Conservation (phyloP, 129 eudicot species). For the Logfia minima region DNA sequence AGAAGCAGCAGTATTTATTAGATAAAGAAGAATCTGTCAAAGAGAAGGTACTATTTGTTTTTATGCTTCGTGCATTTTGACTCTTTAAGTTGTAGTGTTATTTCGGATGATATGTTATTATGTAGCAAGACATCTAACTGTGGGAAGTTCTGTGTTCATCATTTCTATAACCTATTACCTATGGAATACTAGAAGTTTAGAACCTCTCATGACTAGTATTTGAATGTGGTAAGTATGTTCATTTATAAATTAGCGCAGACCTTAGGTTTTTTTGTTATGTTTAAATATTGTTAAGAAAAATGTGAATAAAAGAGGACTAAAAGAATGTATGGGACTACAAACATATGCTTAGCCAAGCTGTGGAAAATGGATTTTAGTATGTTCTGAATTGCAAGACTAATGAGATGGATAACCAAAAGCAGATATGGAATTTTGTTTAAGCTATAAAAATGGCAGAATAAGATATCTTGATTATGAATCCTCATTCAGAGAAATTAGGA, state of each 20-base stretch:
- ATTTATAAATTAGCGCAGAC: background rate
- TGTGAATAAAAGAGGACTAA: background rate
- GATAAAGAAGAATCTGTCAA: slow-evolving; percentile 41
- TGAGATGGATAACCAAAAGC: background rate
- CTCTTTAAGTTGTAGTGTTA: background rate
- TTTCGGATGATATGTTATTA: background rate
- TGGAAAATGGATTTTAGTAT: background rate
- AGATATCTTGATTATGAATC: background rate
- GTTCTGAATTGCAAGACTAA: background rate
- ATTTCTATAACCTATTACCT: background rate
- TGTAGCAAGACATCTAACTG: background rate
- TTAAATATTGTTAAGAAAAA: background rate
- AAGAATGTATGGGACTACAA: background rate
- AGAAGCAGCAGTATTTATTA: slow-evolving; percentile 34
- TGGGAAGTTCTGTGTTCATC: background rate
- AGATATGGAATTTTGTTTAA: background rate
- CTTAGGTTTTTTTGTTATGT: background rate
- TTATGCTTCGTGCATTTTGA: background rate
- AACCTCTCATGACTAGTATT: slow-evolving; percentile 6
- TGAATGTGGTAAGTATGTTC: slow-evolving; percentile 2
- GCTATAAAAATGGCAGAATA: background rate
- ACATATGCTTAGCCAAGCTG: background rate
- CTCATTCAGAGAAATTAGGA: background rate
- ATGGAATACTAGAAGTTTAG: background rate
- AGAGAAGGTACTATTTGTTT: slow-evolving; percentile 37